Conservation (phyloP, 1,284 basidiomycete species). For the Apiotrichum domesticum region DNA sequence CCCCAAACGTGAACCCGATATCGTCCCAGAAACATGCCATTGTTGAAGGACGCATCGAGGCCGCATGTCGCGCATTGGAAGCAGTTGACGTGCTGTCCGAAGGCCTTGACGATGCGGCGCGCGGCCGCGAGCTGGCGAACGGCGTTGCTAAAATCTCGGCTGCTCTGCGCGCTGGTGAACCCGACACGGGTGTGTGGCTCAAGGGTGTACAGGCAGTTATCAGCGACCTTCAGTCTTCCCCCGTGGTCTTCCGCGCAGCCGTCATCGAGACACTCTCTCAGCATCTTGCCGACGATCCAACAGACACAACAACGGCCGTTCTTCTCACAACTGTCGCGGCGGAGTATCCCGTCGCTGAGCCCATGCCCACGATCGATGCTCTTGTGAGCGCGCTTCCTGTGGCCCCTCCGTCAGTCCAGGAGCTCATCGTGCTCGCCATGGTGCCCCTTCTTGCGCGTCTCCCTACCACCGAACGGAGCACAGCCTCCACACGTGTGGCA, state of each 20-base stretch:
- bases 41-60: slow-evolving; percentile 14
- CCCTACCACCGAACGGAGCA: not conserved
- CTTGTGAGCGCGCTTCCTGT: slow-evolving; percentile 3
- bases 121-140: slow-evolving; percentile 7
- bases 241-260: not conserved
- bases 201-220: slow-evolving; percentile 16
- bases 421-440: slow-evolving; percentile 22
- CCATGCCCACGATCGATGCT: not conserved
- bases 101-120: not conserved
- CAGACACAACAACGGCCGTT: slow-evolving; percentile 11
- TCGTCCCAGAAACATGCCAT: not conserved
- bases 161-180: slow-evolving; percentile 4
- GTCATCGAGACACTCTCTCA: slow-evolving; percentile 1
- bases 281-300: not conserved
- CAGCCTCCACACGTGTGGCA: not conserved
- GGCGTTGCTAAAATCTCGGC: slow-evolving; percentile 7
- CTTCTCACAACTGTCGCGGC: slow-evolving; percentile 16
- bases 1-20: not conserved
- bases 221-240: slow-evolving; percentile 7
- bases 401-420: slow-evolving; percentile 19
- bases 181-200: slow-evolving; percentile 19
- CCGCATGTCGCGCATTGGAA: slow-evolving; percentile 28
- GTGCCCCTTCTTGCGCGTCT: slow-evolving; percentile 12
- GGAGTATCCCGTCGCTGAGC: slow-evolving; percentile 8
- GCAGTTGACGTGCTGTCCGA: slow-evolving; percentile 16